phyloP scores from a whole-genome alignment of 192 early-diverging fungal species.

The Piromyces sp. region DNA sequence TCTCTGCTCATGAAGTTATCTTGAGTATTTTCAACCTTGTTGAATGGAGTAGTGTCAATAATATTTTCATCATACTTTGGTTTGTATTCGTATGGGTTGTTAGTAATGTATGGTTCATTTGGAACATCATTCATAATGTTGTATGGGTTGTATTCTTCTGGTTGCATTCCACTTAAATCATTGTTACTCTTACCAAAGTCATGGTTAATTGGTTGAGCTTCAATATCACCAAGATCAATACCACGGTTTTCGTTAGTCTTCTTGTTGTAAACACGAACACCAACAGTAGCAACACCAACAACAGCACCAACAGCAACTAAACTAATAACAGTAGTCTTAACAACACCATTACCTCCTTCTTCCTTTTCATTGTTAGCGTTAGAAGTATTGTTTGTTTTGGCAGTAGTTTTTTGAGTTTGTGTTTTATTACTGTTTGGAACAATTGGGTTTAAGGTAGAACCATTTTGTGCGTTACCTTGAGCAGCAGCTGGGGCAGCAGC shows the following conservation, averaged over 20 bases:
- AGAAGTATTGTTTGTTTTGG: too few relatives aligned
- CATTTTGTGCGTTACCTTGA: too few relatives aligned
- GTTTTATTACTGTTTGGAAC: too few relatives aligned
- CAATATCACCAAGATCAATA: background rate
- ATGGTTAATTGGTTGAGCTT: background rate
- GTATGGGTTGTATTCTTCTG: background rate
- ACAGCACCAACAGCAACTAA: background rate
- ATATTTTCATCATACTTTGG: background rate
- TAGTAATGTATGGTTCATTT: background rate
- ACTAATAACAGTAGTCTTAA: background rate
- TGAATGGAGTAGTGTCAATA: background rate
- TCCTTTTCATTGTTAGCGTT: background rate
- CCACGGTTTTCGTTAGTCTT: background rate
- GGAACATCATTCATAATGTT: background rate
- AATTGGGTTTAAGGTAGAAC: background rate
- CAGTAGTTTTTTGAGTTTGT: background rate
- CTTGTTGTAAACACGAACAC: background rate
- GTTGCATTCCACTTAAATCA: background rate
- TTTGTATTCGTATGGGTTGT: background rate
- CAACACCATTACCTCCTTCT: background rate
- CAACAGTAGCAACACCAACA: background rate
- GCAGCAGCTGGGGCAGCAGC: background rate
- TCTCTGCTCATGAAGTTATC: background rate
- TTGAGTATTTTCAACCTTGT: background rate
- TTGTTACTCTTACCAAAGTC: background rate